phyloP scores from a whole-genome alignment of 129 eudicot genomes.

The Scalesia atractyloides region DNA sequence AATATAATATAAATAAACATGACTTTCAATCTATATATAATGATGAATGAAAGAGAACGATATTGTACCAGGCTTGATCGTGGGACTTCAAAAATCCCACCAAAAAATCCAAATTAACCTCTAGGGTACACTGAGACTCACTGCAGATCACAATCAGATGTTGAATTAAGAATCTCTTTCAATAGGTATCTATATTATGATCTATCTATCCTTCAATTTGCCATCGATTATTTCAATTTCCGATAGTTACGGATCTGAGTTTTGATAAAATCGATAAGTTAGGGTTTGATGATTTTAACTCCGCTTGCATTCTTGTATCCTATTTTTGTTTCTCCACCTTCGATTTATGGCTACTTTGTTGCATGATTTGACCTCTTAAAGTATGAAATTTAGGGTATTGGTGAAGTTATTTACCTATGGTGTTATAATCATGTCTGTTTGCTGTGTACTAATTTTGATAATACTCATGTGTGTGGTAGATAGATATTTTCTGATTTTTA shows the following conservation, averaged over 20 bases:
- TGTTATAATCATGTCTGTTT: conserved; percentile 5
- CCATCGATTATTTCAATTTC: conserved; percentile 17
- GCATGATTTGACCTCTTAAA: neutral
- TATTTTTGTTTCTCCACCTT: neutral
- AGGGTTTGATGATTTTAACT: conserved; percentile 8
- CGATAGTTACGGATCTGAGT: conserved; percentile 27
- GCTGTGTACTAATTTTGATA: neutral
- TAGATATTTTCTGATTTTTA: no score
- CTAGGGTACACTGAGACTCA: no score
- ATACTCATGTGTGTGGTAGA: neutral
- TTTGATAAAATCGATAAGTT: conserved; percentile 20
- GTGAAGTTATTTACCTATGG: neutral
- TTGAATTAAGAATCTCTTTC: neutral
- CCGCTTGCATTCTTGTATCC: conserved; percentile 14
- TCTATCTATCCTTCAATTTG: neutral
- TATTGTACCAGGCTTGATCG: conserved; percentile 24
- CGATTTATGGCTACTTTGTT: neutral
- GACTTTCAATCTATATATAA: neutral
- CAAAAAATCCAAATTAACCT: conserved; percentile 21
- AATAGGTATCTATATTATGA: conserved; percentile 11
- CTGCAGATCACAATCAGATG: conserved; percentile 19
- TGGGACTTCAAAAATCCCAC: conserved; percentile 45
- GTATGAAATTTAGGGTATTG: neutral
- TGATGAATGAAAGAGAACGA: conserved; percentile 1
- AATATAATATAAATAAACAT: no score